Evolutionary conservation across 345 rosid genomes (phyloP).

Genomic region (Jatropha curcas): DNA sequence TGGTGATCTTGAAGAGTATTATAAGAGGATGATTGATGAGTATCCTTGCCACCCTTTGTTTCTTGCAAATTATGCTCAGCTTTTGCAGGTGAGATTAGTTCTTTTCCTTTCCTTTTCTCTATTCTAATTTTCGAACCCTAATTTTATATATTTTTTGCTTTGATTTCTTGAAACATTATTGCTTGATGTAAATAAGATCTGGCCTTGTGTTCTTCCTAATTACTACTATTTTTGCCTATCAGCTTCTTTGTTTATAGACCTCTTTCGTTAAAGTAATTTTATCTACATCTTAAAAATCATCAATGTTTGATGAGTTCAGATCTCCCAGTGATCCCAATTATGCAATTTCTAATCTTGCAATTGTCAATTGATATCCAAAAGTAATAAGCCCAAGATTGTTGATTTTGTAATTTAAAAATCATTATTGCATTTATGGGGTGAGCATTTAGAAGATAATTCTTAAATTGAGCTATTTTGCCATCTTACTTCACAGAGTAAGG

Average conservation of each 20-base stretch:
- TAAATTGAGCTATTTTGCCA: neutral
- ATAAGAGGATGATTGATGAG: slow-evolving; percentile 59
- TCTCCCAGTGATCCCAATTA: neutral
- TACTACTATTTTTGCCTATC: neutral
- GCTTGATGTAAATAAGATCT: neutral
- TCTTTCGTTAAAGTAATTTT: neutral
- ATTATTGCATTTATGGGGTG: neutral
- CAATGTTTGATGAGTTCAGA: neutral
- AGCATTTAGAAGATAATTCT: slow-evolving; percentile 1
- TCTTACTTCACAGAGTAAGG: slow-evolving; percentile 50
- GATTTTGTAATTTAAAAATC: neutral
- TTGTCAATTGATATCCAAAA: neutral
- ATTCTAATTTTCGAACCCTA: neutral
- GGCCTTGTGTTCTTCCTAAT: neutral
- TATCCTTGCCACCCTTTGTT: slow-evolving; percentile 72
- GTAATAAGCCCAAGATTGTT: too few species aligned
- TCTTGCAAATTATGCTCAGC: slow-evolving; percentile 65
- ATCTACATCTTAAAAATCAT: neutral
- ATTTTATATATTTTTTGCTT: neutral
- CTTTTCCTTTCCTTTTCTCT: too few species aligned
- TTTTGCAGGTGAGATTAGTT: slow-evolving; percentile 55
- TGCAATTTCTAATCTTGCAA: neutral
- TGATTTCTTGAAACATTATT: neutral
- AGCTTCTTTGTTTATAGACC: neutral
- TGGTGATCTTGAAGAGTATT: slow-evolving; percentile 50